These are phyloP conservation scores for Nepenthes alata DNA, from an alignment of 179 eudicot species.

Conservation along the genomic window DNA sequence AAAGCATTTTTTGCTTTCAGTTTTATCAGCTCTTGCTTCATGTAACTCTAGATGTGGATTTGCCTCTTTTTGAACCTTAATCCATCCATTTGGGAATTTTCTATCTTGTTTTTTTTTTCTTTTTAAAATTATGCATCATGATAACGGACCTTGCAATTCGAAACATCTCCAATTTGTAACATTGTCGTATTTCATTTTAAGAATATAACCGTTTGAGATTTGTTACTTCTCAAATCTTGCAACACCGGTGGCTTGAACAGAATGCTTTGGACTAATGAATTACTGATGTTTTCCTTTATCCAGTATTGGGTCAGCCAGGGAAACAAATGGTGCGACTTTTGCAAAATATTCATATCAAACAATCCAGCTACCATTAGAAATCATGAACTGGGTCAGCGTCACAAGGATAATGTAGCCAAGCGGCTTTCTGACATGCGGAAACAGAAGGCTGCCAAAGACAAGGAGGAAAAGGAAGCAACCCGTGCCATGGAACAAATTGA, in stretches of 20 bases:
- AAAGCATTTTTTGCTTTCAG: too few species aligned
- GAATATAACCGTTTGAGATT: too few species aligned
- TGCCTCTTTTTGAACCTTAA: too few species aligned
- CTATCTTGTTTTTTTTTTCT: background rate
- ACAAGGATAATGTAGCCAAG: conserved; percentile 76
- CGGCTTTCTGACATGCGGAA: conserved; percentile 70
- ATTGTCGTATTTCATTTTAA: too few species aligned
- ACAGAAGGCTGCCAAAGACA: conserved; percentile 71
- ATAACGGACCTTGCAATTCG: too few species aligned
- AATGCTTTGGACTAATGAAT: too few species aligned
- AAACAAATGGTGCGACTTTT: conserved; percentile 90
- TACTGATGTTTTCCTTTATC: background rate
- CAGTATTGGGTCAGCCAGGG: conserved; percentile 99
- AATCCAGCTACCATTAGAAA: conserved; percentile 77
- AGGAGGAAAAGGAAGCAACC: conserved; percentile 56
- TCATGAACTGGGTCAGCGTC: conserved; percentile 83
- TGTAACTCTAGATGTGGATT: too few species aligned
- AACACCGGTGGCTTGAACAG: too few species aligned
- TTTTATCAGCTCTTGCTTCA: too few species aligned
- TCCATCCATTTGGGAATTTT: too few species aligned
- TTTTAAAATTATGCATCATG: background rate
- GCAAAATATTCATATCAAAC: conserved; percentile 74
- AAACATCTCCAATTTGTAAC: too few species aligned
- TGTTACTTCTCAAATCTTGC: too few species aligned
- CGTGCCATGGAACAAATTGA: conserved; percentile 68